Percentiles rank a stretch among this genome's conserved stretches.
Evolutionary conservation across 306 rosid genomes (phyloP).

Genomic region (Castanea mollissima): DNA sequence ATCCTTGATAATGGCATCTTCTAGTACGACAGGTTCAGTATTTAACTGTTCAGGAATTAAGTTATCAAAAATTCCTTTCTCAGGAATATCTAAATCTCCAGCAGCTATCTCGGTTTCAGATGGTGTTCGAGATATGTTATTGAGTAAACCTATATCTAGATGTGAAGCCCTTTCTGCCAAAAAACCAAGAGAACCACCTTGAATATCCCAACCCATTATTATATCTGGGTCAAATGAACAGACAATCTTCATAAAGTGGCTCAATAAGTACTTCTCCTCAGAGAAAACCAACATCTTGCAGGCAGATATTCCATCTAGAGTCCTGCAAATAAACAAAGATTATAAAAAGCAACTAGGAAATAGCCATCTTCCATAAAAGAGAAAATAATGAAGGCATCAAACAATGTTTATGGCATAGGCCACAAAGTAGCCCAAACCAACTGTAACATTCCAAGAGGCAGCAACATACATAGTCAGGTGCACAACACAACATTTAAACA

Average conservation of each 20-base stretch:
- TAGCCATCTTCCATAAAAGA: no score
- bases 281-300: conserved; percentile 59
- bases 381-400: no score
- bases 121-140: conserved; percentile 78
- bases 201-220: conserved; percentile 96
- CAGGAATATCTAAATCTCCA: conserved; percentile 42
- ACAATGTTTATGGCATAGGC: no score
- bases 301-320: conserved; percentile 59
- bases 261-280: conserved; percentile 64
- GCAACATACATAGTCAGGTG: not conserved
- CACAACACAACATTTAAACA: not conserved
- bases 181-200: conserved; percentile 91
- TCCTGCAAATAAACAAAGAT: conserved; percentile 54
- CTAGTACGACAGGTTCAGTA: conserved; percentile 47
- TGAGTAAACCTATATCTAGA: conserved; percentile 73
- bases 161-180: conserved; percentile 89
- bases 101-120: conserved; percentile 49
- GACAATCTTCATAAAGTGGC: conserved; percentile 64
- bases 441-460: not conserved
- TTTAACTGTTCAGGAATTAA: conserved; percentile 39
- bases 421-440: no score
- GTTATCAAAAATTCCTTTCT: conserved; percentile 40
- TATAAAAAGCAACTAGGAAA: no score
- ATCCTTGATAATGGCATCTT: conserved; percentile 75
- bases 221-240: conserved; percentile 79